Base-by-base conservation (phyloP, 345 rosid species). In the Limnanthes douglasii region DNA sequence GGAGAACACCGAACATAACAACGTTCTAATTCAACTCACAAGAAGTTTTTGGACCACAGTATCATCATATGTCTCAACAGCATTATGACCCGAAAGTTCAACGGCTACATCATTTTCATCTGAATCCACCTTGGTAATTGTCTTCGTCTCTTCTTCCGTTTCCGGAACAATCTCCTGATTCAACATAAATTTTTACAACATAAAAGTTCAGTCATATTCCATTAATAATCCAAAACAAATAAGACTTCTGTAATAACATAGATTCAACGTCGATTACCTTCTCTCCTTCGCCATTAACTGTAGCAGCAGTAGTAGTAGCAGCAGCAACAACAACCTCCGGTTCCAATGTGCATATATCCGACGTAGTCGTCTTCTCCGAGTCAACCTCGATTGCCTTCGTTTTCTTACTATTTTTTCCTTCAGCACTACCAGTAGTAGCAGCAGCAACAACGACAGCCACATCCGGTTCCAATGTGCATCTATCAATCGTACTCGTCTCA, bases 31-130 rank as follows among this genome's bases (percentile, higher is more conserved):
- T 38, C 33, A 51, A 84, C 98, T 90, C 84, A 84, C 98, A 43
- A 90, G 98, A 77, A 90, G 98, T 83, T 84, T 90, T 31, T 63
- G 72, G 37, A 90, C 63, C 49, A 74, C 71, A 37, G 41, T 25
- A 63, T 90, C 75, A 46, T 62, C 73, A 0, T 70, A 19, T 20
- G 40, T 40, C 41, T 59, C 62, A 4, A 36, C 70, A 37, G 64
- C 20, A 42, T 46, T 63, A 45, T 53, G 46, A 15, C 49, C 65
- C 11, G 18, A 38, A 16, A 35, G 24, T 39, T 28, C 47, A 9
- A 24, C 51, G 22, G 34, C 53, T 24, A 45, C 68, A 1, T n/a
- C 48, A 14, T 55, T 56, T 48, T 58, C 71, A 31, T 45, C 51
- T 42, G 20, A 28, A 14, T 25, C 29, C 21, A 28, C 46, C 26